Conservation (phyloP, 2,329 filamentous ascomycete species). For the Podosphaera xanthii region DNA sequence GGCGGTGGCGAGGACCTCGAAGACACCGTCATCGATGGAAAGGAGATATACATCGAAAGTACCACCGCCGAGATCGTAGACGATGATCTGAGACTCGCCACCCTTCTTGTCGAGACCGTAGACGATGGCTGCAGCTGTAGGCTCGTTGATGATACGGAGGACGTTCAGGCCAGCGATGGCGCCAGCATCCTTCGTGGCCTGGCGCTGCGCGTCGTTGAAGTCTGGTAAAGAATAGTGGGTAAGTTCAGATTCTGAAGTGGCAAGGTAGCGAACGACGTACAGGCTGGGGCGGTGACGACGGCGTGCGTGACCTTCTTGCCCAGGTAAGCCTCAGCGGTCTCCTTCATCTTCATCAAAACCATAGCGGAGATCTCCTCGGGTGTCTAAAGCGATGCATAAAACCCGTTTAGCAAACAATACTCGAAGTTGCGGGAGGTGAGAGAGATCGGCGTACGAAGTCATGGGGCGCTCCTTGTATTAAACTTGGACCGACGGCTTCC, state of each 20-base stretch:
- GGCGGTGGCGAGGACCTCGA: conserved; percentile 82
- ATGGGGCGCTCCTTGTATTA: conserved; percentile 40
- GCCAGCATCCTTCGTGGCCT: conserved; percentile 90
- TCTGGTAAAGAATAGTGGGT: too few relatives aligned
- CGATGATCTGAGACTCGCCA: conserved; percentile 69
- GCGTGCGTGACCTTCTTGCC: conserved; percentile 69
- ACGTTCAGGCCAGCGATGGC: conserved; percentile 82
- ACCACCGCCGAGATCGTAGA: conserved; percentile 86
- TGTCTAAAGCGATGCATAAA: too few relatives aligned
- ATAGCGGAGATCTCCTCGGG: conserved; percentile 65
- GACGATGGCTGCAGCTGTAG: conserved; percentile 82
- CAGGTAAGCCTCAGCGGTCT: conserved; percentile 55
- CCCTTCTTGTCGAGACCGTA: conserved; percentile 79
- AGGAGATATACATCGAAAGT: conserved; percentile 88
- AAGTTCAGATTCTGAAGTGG: too few relatives aligned
- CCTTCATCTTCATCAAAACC: conserved; percentile 69
- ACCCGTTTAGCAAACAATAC: too few relatives aligned
- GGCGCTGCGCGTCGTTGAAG: conserved; percentile 96
- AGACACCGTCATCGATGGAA: conserved; percentile 76
- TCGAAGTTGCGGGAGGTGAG: too few relatives aligned
- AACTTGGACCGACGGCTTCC: conserved; percentile 69
- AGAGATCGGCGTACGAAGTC: too few relatives aligned
- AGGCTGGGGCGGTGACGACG: conserved; percentile 84
- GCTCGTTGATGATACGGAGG: conserved; percentile 90
- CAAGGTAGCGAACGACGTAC: too few relatives aligned